A percentile compares a stretch with the other conserved stretches of the same genome.
phyloP scores from a whole-genome alignment of 148 eudicot genomes.

The Persicaria tinctoria region DNA sequence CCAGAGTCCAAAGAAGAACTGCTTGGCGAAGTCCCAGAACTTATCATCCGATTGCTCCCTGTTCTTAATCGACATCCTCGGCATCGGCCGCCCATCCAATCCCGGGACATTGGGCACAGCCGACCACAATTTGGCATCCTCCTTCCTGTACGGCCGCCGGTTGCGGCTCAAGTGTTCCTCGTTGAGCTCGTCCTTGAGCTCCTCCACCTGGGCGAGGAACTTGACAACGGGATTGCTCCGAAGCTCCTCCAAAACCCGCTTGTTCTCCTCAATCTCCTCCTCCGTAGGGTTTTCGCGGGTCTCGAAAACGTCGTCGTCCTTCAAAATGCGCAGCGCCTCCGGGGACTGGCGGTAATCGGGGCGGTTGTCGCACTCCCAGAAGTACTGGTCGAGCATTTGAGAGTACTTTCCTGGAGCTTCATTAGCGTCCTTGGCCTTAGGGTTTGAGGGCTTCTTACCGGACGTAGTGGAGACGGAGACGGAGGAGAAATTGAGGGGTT shows the following conservation, averaged over 20 bases:
- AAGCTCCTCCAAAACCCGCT: conserved; percentile 55
- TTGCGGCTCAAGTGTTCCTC: conserved; percentile 59
- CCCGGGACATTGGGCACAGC: conserved; percentile 63
- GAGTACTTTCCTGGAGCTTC: conserved; percentile 39
- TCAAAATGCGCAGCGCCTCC: conserved; percentile 50
- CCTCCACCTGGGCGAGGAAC: conserved; percentile 50
- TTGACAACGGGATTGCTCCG: conserved; percentile 57
- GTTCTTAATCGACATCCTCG: conserved; percentile 55
- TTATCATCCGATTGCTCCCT: conserved; percentile 52
- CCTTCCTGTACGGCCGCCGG: conserved; percentile 38
- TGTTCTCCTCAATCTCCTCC: conserved; percentile 65
- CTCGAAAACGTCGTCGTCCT: conserved; percentile 56
- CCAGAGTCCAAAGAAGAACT: conserved; percentile 91
- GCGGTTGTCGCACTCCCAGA: conserved; percentile 69
- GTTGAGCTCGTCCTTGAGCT: conserved; percentile 52
- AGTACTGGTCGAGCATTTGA: conserved; percentile 65
- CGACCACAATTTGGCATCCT: conserved; percentile 60
- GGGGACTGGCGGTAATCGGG: conserved; percentile 68
- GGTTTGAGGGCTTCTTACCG: conserved; percentile 7
- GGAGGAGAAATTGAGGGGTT: conserved; percentile 47
- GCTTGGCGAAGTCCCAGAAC: conserved; percentile 85
- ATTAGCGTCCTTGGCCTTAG: conserved; percentile 1
- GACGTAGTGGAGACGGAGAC: conserved; percentile 30
- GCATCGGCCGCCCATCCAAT: conserved; percentile 87
- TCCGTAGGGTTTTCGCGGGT: conserved; percentile 44